phyloP scores from a whole-genome alignment of 768 basidiomycete species.

The Lactarius sp. region DNA sequence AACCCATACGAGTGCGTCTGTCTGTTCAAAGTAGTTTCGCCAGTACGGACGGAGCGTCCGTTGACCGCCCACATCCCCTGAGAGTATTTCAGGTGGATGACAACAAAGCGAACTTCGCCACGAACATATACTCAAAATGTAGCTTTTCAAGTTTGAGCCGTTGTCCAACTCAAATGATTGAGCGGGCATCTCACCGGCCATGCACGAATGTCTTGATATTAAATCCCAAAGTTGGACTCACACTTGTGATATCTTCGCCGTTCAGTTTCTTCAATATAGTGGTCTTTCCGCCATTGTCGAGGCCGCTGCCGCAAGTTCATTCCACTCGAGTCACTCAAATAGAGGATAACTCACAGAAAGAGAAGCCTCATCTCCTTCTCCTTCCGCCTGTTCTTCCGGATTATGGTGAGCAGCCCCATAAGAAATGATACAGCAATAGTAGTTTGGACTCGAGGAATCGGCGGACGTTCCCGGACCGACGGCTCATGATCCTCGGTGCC shows the following conservation, averaged over 20 bases:
- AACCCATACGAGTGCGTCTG: conserved; percentile 97
- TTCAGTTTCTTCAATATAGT: conserved; percentile 95
- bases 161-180: neutral
- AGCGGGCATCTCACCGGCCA: conserved; percentile 58
- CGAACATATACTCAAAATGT: conserved; percentile 77
- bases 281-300: conserved; percentile 98
- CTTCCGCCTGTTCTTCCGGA: conserved; percentile 91
- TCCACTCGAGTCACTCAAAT: neutral
- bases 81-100: conserved; percentile 3
- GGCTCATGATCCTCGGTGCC: neutral
- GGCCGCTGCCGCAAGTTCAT: conserved; percentile 52
- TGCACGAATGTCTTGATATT: conserved; percentile 97
- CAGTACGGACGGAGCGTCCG: conserved; percentile 94
- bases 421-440: too few relatives aligned
- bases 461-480: neutral
- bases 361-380: conserved; percentile 95
- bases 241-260: conserved; percentile 80
- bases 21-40: conserved; percentile 99
- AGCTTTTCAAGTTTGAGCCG: conserved; percentile 37
- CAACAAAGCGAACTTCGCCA: conserved; percentile 3
- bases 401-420: conserved; percentile 96
- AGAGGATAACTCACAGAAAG: conserved; percentile 63
- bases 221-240: conserved; percentile 95
- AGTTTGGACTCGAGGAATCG: too few relatives aligned
- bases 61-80: conserved; percentile 99